These are phyloP conservation scores for Ophiostoma pallidulum DNA, from an alignment of 2,329 filamentous ascomycete species.

Conservation along the genomic window DNA sequence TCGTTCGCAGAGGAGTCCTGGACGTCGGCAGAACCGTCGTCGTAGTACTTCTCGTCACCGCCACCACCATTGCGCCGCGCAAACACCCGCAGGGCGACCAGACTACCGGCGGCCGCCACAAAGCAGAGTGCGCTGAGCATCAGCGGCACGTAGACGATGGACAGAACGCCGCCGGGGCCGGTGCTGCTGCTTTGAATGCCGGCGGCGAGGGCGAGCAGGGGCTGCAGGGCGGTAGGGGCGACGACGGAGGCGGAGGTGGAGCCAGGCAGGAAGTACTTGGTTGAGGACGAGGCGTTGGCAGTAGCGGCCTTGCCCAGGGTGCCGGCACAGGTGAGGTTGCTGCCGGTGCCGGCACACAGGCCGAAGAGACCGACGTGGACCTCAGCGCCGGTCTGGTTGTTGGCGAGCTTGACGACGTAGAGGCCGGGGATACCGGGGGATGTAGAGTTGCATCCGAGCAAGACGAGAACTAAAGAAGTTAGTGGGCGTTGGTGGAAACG, in stretches of 20 bases:
- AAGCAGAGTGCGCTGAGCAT: constrained; percentile 14
- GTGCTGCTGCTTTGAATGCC: constrained; percentile 14
- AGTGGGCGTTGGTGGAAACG: not conserved
- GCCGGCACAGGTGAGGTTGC: constrained; percentile 14
- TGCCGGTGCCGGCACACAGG: constrained; percentile 13
- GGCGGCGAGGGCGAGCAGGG: constrained; percentile 12
- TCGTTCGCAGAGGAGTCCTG: not conserved
- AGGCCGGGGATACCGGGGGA: constrained; percentile 18
- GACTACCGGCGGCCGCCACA: constrained; percentile 9
- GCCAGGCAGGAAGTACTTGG: constrained; percentile 13
- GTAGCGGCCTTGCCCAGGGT: constrained; percentile 10
- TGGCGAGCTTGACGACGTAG: constrained; percentile 15
- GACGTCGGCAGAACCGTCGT: not conserved
- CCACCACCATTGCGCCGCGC: not conserved
- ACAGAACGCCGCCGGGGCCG: constrained; percentile 12
- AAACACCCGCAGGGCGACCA: constrained; percentile 3
- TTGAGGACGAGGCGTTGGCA: constrained; percentile 1
- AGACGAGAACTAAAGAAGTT: constrained; percentile 11
- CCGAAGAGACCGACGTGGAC: constrained; percentile 18
- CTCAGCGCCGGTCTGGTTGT: constrained; percentile 13
- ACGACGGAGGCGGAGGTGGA: constrained; percentile 8
- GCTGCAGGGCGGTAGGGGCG: constrained; percentile 11
- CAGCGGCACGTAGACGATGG: constrained; percentile 14
- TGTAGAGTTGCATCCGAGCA: constrained; percentile 18
- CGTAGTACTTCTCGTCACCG: not conserved